These are phyloP conservation scores for Kwoniella europaea DNA, from an alignment of 768 basidiomycete genomes.

Conservation along the genomic window DNA sequence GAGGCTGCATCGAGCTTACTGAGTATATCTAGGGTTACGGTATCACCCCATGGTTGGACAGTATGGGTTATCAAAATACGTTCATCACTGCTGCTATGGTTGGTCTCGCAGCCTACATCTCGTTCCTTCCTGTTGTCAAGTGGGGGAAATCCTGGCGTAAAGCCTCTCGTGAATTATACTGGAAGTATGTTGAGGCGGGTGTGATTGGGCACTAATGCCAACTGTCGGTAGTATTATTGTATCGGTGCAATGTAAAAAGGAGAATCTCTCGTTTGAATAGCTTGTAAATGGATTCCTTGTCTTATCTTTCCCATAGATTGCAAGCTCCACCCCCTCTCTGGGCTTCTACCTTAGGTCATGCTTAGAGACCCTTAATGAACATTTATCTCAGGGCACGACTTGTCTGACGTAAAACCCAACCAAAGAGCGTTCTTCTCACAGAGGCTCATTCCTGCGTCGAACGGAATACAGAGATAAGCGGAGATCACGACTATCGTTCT, in stretches of 20 bases:
- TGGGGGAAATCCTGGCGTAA: slow-evolving; percentile 24
- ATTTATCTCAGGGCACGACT: not conserved
- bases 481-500: not conserved
- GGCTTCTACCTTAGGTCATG: no score
- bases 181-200: slow-evolving; percentile 13
- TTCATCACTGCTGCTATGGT: slow-evolving; percentile 27
- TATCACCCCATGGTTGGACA: slow-evolving; percentile 29
- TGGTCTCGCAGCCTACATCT: slow-evolving; percentile 19
- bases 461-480: not conserved
- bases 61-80: slow-evolving; percentile 16
- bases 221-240: not conserved
- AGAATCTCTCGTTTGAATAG: not conserved
- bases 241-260: not conserved
- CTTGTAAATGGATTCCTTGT: not conserved
- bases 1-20: not conserved
- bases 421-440: no score
- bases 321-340: no score
- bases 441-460: no score
- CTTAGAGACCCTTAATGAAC: not conserved
- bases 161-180: slow-evolving; percentile 4
- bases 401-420: not conserved
- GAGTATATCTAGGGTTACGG: slow-evolving; percentile 19
- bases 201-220: not conserved
- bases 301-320: not conserved
- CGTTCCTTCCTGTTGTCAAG: slow-evolving; percentile 13